Evolutionary conservation across 495 filamentous ascomycete genomes (phyloP).

Genomic region (Penicillium nucicola): DNA sequence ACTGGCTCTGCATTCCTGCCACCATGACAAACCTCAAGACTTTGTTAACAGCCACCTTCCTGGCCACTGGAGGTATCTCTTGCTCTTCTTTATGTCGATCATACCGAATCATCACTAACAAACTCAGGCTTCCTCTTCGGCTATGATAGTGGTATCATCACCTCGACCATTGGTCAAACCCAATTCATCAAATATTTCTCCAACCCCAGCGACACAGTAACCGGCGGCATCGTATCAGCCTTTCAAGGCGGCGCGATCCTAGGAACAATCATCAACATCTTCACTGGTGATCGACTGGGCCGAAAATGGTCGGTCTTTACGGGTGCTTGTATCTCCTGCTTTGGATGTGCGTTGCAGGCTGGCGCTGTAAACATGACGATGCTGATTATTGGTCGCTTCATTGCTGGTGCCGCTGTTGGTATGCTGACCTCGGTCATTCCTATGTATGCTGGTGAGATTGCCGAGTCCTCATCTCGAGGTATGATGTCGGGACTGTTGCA

Average conservation of each 20-base stretch:
- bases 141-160: conserved; percentile 39
- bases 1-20: neutral
- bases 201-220: conserved; percentile 30
- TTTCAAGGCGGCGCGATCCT: conserved; percentile 44
- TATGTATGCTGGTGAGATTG: conserved; percentile 32
- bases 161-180: conserved; percentile 36
- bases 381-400: conserved; percentile 46
- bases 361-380: conserved; percentile 45
- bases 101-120: no score
- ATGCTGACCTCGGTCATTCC: conserved; percentile 45
- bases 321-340: conserved; percentile 38
- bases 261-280: conserved; percentile 42
- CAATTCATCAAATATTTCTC: conserved; percentile 42
- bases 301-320: conserved; percentile 39
- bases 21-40: conserved; percentile 17
- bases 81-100: no score
- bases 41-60: conserved; percentile 22
- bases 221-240: conserved; percentile 47
- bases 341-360: conserved; percentile 45
- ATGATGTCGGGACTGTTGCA: conserved; percentile 23
- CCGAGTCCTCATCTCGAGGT: conserved; percentile 19
- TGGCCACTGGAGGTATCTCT: conserved; percentile 27
- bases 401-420: conserved; percentile 45
- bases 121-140: conserved; percentile 29
- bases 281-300: conserved; percentile 40